Evolutionary conservation across 1,284 basidiomycete genomes (phyloP).

Genomic region (Heterobasidion occidentale): DNA sequence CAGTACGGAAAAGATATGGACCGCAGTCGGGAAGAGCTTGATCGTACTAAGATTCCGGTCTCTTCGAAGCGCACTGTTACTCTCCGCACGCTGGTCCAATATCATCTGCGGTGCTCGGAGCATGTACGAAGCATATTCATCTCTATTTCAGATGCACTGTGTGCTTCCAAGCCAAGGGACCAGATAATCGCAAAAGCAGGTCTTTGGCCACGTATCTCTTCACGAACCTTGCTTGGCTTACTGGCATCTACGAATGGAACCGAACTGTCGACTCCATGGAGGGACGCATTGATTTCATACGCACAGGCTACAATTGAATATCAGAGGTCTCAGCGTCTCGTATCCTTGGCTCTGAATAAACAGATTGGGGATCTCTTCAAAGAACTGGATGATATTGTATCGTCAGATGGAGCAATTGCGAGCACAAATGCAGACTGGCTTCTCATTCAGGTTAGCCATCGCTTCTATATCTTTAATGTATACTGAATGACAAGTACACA

Average conservation of each 20-base stretch:
- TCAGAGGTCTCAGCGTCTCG: slow-evolving; percentile 27
- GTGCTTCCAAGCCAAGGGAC: neutral
- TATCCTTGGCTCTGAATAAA: slow-evolving; percentile 10
- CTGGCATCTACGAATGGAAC: neutral
- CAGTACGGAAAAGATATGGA: neutral
- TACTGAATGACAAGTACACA: slow-evolving; percentile 10
- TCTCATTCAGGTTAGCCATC: slow-evolving; percentile 18
- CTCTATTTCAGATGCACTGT: neutral
- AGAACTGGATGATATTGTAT: neutral
- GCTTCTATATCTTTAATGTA: neutral
- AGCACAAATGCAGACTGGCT: slow-evolving; percentile 32
- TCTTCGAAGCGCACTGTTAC: neutral
- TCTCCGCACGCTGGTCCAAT: too few relatives aligned
- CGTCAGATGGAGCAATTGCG: neutral
- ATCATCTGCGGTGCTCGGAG: too few relatives aligned
- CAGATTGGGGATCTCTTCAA: slow-evolving; percentile 20
- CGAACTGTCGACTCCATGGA: slow-evolving; percentile 18
- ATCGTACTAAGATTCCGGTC: neutral
- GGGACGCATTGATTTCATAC: slow-evolving; percentile 16
- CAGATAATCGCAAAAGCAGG: slow-evolving; percentile 12
- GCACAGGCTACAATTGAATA: slow-evolving; percentile 20
- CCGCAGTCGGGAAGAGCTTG: neutral
- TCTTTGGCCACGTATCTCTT: slow-evolving; percentile 23
- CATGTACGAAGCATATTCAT: neutral
- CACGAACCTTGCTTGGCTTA: slow-evolving; percentile 12